Evolutionary conservation across 331 rosid species (phyloP).

Genomic region (Ulmus americana): DNA sequence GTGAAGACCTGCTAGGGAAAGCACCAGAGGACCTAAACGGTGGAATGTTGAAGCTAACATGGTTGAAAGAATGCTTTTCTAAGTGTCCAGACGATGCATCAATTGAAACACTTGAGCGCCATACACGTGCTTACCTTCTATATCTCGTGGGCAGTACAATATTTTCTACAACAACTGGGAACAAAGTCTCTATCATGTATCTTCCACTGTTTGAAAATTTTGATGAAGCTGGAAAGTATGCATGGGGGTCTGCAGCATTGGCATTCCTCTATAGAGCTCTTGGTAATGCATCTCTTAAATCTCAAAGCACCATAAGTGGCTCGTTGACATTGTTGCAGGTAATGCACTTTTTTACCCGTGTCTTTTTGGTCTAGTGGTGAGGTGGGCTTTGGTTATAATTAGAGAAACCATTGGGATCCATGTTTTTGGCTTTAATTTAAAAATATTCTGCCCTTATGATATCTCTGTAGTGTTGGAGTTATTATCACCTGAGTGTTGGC

Average conservation of each 20-base stretch:
- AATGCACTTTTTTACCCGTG: constrained; percentile 4
- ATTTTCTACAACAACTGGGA: constrained; percentile 90
- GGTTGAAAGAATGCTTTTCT: constrained; percentile 82
- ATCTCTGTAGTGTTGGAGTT: constrained; percentile 71
- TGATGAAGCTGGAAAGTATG: constrained; percentile 65
- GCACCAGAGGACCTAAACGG: constrained; percentile 80
- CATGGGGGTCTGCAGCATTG: constrained; percentile 97
- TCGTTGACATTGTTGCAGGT: constrained; percentile 88
- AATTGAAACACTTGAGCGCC: constrained; percentile 47
- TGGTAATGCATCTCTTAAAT: constrained; percentile 84
- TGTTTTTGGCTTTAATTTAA: constrained; percentile 13
- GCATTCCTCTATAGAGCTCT: constrained; percentile 88
- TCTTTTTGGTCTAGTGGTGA: background rate
- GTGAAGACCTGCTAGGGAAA: constrained; percentile 74
- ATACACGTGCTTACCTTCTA: constrained; percentile 85
- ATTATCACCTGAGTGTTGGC: constrained; percentile 72
- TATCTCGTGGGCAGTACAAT: constrained; percentile 90
- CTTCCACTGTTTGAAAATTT: constrained; percentile 77
- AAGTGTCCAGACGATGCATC: constrained; percentile 71
- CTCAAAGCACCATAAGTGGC: constrained; percentile 90
- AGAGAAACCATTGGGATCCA: constrained; percentile 1
- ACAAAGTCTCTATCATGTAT: constrained; percentile 86
- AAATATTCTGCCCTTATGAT: constrained; percentile 4
- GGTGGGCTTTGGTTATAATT: background rate
- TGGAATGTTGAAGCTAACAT: constrained; percentile 88